phyloP scores from a whole-genome alignment of 768 basidiomycete species.

The Pholiota conissans region DNA sequence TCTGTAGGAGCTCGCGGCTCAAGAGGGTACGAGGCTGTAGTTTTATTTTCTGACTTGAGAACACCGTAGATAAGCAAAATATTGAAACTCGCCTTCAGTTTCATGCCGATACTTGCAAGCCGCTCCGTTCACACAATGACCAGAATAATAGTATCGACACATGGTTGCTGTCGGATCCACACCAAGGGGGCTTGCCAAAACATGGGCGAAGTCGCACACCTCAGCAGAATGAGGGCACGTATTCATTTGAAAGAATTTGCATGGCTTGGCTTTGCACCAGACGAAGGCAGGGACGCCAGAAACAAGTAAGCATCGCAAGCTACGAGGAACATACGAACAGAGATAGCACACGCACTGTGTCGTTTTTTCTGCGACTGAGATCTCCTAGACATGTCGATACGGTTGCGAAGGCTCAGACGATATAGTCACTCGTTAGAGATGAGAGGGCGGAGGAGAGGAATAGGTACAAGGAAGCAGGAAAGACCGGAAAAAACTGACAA shows the following conservation, averaged over 20 bases:
- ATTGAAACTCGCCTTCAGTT: constrained; percentile 16
- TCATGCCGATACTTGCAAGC: constrained; percentile 39
- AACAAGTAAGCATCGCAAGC: neutral
- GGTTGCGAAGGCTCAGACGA: neutral
- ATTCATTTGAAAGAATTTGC: constrained; percentile 45
- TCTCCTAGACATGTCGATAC: constrained; percentile 28
- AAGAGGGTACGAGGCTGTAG: neutral
- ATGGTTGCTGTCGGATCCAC: constrained; percentile 6
- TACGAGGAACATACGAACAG: constrained; percentile 10
- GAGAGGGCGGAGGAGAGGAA: constrained; percentile 1
- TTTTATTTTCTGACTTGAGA: neutral
- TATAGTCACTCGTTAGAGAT: neutral
- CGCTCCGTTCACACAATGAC: constrained; percentile 36
- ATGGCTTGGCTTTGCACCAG: constrained; percentile 42
- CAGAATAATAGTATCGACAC: constrained; percentile 37
- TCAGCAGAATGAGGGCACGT: constrained; percentile 44
- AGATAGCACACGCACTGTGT: constrained; percentile 30
- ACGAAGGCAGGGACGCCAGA: constrained; percentile 5
- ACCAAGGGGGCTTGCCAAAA: constrained; percentile 28
- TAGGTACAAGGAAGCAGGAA: neutral
- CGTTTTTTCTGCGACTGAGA: constrained; percentile 37
- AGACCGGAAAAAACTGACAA: constrained; percentile 7
- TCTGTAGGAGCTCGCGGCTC: neutral
- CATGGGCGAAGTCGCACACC: constrained; percentile 49
- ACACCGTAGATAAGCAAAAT: neutral